phyloP scores from a whole-genome alignment of 2,329 filamentous ascomycete species.

The Penicillium sp. region DNA sequence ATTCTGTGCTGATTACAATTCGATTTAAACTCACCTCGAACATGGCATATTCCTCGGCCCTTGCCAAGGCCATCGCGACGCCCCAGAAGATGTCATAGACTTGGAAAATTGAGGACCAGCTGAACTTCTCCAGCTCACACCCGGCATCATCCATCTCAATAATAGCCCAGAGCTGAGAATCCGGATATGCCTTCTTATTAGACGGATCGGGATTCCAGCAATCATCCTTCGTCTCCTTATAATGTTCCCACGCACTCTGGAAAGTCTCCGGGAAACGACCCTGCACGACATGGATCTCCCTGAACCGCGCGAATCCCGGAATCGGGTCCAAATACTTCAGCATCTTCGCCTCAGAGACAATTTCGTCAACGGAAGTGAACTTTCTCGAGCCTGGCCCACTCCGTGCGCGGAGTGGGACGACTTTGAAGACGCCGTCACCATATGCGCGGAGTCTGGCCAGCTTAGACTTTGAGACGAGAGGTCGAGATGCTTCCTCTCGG shows the following conservation, averaged over 20 bases:
- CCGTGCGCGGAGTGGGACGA: conserved; percentile 49
- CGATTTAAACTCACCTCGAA: conserved; percentile 53
- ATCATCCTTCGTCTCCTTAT: conserved; percentile 45
- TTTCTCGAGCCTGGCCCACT: conserved; percentile 45
- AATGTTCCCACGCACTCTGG: conserved; percentile 47
- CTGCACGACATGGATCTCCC: conserved; percentile 60
- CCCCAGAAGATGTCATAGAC: conserved; percentile 69
- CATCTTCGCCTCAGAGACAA: conserved; percentile 54
- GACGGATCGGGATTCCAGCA: conserved; percentile 60
- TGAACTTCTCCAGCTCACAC: conserved; percentile 55
- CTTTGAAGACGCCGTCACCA: conserved; percentile 51
- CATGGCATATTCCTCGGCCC: conserved; percentile 60
- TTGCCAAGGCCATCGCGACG: conserved; percentile 62
- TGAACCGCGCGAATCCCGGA: conserved; percentile 65
- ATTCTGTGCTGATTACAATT: not conserved
- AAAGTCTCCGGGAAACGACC: conserved; percentile 58
- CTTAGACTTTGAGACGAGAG: conserved; percentile 40
- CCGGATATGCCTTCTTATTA: conserved; percentile 55
- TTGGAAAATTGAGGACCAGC: conserved; percentile 47
- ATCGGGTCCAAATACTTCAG: conserved; percentile 61
- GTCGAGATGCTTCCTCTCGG: conserved; percentile 39
- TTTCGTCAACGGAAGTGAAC: conserved; percentile 51
- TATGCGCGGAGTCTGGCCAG: conserved; percentile 42
- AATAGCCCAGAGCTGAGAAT: conserved; percentile 63
- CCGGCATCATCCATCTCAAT: conserved; percentile 69